Evolutionary conservation across 495 filamentous ascomycete genomes (phyloP).

Genomic region (Hypomontagnella submonticulosa): DNA sequence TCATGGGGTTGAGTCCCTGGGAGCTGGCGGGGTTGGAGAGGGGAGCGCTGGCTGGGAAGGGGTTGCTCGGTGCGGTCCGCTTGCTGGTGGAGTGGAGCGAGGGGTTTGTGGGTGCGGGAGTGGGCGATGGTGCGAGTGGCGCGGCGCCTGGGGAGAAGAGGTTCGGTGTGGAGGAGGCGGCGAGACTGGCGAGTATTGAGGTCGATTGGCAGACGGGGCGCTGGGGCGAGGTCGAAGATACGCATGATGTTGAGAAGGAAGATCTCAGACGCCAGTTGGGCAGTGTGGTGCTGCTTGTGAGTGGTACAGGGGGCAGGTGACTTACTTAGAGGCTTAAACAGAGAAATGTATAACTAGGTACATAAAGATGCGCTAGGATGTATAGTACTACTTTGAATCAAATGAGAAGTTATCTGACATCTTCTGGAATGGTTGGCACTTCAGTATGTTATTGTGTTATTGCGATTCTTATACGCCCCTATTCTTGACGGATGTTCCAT

Average conservation of each 20-base stretch:
- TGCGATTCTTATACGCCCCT: too few species aligned
- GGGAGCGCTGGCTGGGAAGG: slow-evolving; percentile 85
- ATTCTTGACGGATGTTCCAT: too few species aligned
- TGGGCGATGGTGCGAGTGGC: slow-evolving; percentile 40
- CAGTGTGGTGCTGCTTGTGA: slow-evolving; percentile 82
- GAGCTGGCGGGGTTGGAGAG: slow-evolving; percentile 90
- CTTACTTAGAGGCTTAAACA: too few species aligned
- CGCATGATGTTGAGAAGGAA: slow-evolving; percentile 95
- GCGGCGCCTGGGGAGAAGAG: slow-evolving; percentile 18
- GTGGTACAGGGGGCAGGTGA: slow-evolving; percentile 57
- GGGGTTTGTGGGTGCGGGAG: slow-evolving; percentile 60
- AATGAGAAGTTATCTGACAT: too few species aligned
- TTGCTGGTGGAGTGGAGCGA: slow-evolving; percentile 90
- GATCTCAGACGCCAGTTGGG: slow-evolving; percentile 90
- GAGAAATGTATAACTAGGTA: too few species aligned
- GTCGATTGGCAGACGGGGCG: slow-evolving; percentile 88
- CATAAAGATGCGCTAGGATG: too few species aligned
- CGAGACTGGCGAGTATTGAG: slow-evolving; percentile 81
- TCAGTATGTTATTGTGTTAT: too few species aligned
- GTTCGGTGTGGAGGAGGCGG: slow-evolving; percentile 78
- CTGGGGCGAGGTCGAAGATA: slow-evolving; percentile 98
- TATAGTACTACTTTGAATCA: too few species aligned
- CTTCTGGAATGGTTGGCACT: too few species aligned
- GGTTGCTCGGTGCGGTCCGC: slow-evolving; percentile 78
- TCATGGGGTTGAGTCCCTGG: slow-evolving; percentile 73